Percentiles rank a stretch among this genome's conserved stretches.
phyloP scores from a whole-genome alignment of 164 flowering plant species.

The Cinnamomum chago region DNA sequence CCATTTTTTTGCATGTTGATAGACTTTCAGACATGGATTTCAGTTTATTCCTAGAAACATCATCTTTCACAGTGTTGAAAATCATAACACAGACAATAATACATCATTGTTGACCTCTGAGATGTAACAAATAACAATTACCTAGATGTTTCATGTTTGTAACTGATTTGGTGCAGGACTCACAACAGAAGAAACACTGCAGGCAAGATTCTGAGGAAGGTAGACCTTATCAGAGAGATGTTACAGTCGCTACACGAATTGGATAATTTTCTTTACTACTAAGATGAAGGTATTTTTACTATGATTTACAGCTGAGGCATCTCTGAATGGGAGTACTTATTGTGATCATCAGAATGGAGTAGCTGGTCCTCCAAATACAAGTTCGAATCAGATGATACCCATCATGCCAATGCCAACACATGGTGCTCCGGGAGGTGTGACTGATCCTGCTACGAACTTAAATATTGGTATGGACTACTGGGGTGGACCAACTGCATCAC shows the following conservation, averaged over 20 bases:
- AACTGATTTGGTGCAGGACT: slow-evolving; percentile 46
- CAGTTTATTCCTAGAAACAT: background rate
- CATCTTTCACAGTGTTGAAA: background rate
- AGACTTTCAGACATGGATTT: too few relatives aligned
- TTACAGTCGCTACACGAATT: background rate
- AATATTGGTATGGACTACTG: slow-evolving; percentile 98
- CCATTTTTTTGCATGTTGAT: background rate
- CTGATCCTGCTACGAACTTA: slow-evolving; percentile 88
- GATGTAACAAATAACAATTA: background rate
- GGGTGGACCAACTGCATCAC: slow-evolving; percentile 57
- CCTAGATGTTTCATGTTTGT: slow-evolving; percentile 2
- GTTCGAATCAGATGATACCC: slow-evolving; percentile 47
- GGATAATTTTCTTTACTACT: background rate
- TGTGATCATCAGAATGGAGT: slow-evolving; percentile 43
- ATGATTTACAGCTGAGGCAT: slow-evolving; percentile 47
- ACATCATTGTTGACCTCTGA: background rate
- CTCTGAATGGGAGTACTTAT: slow-evolving; percentile 56
- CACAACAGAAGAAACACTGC: slow-evolving; percentile 53
- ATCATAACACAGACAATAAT: background rate
- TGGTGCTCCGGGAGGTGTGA: slow-evolving; percentile 50
- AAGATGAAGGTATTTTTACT: background rate
- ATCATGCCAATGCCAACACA: slow-evolving; percentile 50
- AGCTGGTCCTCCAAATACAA: slow-evolving; percentile 34
- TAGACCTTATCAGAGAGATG: slow-evolving; percentile 16
- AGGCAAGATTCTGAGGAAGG: slow-evolving; percentile 68